Base-by-base conservation (phyloP, 1,284 basidiomycete species). In the Gymnopus androsaceus region DNA sequence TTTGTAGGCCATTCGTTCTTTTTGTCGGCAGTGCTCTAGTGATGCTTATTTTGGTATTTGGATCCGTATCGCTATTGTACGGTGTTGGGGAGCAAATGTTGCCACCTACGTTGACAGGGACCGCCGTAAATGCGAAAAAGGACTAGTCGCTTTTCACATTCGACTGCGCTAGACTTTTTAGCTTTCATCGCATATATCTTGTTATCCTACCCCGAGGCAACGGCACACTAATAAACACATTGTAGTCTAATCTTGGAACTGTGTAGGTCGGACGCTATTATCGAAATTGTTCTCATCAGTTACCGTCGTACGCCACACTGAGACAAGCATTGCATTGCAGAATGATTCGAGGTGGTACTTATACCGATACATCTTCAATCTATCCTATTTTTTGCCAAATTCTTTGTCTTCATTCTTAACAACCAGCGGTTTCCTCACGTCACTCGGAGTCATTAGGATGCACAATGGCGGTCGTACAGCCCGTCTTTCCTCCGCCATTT, bases 91-190 rank as follows among this genome's bases (percentile, higher is more conserved):
- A 71, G 38, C 73, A 83, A 61, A 76, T 83, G 60, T 71, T 92
- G 56, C 90, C 90, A 4, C 87, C 85, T 62, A 88, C 86, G 8
- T 70, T 93, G 40, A 77, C 84, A 23, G 85, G 84, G 17, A 83
- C 83, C 48, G 79, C 81, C 51, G 71, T 79, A 27, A 72, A 74
- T 51, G 74, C 69, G 46, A 83, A 79, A 68, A 83, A 72, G 68
- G 85, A 87, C 50, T 83, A 64, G 33, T 21, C 4, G 41, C 9
- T 1, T 48, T 12, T 23, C 17, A 21, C 7, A 40, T 40, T 6
- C 6, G 17, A 31, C 28, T 19, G n/a, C n/a, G 30, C 28, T 9
- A 23, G 21, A 11, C n/a, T 23, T 9, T 23, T 15, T 12, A 17
- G 12, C n/a, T 46, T 23, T 17, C 4, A 34, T 27, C 14, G 45